Base-by-base conservation (phyloP, 495 filamentous ascomycete species). In the Hypoxylon perforatum region DNA sequence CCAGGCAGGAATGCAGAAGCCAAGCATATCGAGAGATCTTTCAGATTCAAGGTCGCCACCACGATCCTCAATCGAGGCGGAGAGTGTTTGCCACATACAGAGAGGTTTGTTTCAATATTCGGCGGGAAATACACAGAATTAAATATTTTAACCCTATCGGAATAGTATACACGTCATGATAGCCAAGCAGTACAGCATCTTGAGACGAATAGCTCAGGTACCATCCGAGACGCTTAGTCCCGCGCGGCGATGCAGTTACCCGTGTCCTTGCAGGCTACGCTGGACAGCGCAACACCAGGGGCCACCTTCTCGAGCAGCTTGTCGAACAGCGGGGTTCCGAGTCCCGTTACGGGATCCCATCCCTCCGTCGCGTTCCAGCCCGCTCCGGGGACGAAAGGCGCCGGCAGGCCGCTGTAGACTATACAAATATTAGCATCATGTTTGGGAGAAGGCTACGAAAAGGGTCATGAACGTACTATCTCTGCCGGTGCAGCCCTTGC, bases 301-400 rank as follows among this genome's bases (percentile, higher is more conserved):
- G 65, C 68, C 12, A 61, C 61, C 28, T 61, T 67, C 21, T 48
- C 58, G 74, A 71, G 62, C 33, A 80, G 18, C 61, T 71, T 70
- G 15, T 75, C 71, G 38, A 80, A 78, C 35, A 71, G 21, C 5
- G 77, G 77, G 9, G 73, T 77, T 6, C 77, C 77, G 6, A 76
- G 65, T 3, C 77, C 77, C 0, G 77, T 78, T 6, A 74, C 72
- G 0, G 76, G 76, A 45, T 78, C 76, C 85, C 85, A 87, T 3
- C 84, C 85, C 5, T 59, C 21, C 0, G 82, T 83, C 8, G 86
- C 85, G 69, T 88, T 86, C 86, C 86, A 92, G 28, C 84, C 79
- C 0, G 88, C 87, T 52, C 83, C 80, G 0, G 79, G 80, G 10
- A 87, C 75, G 11, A 74, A 50, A 0, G 77, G 73, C 3, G 78